Evolutionary conservation across 2,329 filamentous ascomycete species (phyloP), one percentile per base, ranked within the genome.

Genomic region (Exutisphaerella laricina): DNA sequence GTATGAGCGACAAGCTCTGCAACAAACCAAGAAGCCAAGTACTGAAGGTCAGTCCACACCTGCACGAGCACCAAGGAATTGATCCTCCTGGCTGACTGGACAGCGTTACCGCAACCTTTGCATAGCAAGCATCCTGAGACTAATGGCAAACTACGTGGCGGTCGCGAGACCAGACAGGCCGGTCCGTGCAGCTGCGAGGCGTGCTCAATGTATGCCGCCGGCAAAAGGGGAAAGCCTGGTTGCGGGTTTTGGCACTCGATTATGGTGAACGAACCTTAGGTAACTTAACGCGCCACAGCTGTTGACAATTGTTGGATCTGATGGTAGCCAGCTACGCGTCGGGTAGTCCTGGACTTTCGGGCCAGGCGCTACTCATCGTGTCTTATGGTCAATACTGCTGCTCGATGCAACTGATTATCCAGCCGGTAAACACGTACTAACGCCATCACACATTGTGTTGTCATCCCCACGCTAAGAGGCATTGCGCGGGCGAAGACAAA

Each of bases 31-130:
- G 31, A 22, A 43, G 33, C 37, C 42, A 17, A n/a, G n/a, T 26
- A 34, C 35, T 44, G 37, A 26, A 32, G 32, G 39, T 45, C 46
- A 48, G 43, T 41, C 21, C 29, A 45, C 23, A 42, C 34, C 38
- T 48, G 33, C 39, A 33, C 45, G 32, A 50, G 36, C 45, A 45
- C 36, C 42, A 40, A 37, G 38, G 39, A 48, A 44, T 38, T 41
- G 50, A 39, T 47, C 45, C 48, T 47, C 43, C 35, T 48, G 50
- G 45, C 35, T 48, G 50, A 46, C 48, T 45, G 46, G 39, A 29
- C 35, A 40, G 37, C 40, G 47, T 41, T 48, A 45, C 40, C 34
- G 34, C 31, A 26, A 42, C 48, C 48, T 47, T 42, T 31, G 39
- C 38, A 40, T 26, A 40, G 39, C 43, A 50, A 33, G 48, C 42